A percentile compares a stretch with the other conserved stretches of the same genome.
These are phyloP conservation scores for Syzygium syzygioides DNA, from an alignment of 441 rosid species.

Conservation along the genomic window DNA sequence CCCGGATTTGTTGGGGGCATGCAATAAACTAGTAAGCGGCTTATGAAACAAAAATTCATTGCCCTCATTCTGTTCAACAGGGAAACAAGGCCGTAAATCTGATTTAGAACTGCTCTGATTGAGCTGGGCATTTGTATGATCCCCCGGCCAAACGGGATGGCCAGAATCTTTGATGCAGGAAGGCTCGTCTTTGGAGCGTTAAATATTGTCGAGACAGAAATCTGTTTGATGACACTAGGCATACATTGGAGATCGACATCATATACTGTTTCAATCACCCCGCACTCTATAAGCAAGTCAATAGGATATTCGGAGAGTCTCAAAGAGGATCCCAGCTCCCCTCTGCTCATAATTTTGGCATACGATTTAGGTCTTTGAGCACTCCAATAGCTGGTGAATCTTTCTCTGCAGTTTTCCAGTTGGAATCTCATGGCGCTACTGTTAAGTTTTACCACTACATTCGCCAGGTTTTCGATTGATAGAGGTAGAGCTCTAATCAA, in stretches of 20 bases:
- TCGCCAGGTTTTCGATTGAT: not conserved
- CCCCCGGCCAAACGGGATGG: not conserved
- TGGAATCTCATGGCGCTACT: not conserved
- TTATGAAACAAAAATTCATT: not conserved
- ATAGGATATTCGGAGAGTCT: not conserved
- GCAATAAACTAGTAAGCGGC: not conserved
- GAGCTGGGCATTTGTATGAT: too few relatives aligned
- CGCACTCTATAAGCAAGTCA: not conserved
- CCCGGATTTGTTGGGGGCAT: not conserved
- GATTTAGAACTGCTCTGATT: not conserved
- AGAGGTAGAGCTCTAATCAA: not conserved
- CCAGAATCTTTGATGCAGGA: not conserved
- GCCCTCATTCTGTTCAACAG: not conserved
- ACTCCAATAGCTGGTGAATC: not conserved
- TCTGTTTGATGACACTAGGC: not conserved
- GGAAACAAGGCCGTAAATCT: not conserved
- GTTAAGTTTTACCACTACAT: not conserved
- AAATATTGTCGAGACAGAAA: not conserved
- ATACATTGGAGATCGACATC: accelerated
- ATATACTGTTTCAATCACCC: accelerated
- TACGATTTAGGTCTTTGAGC: not conserved
- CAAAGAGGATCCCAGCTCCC: not conserved
- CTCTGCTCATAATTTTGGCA: not conserved
- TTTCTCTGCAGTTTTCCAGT: not conserved
- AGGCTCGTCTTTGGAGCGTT: not conserved